These are phyloP conservation scores for Diplodia corticola DNA, from an alignment of 2,329 filamentous ascomycete genomes.

Conservation along the genomic window DNA sequence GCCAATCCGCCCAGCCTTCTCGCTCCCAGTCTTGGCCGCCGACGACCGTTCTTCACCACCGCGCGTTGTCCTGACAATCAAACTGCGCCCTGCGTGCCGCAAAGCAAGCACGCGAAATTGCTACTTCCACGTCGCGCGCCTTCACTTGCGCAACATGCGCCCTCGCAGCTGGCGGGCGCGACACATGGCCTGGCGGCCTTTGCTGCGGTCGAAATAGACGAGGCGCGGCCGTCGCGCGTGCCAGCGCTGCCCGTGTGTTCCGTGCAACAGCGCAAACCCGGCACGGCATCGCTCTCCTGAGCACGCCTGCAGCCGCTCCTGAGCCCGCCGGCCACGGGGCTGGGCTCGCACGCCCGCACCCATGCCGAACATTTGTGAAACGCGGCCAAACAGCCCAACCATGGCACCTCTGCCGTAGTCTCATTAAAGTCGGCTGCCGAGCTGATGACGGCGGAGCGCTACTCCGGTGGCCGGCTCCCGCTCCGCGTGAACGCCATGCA, in stretches of 20 bases:
- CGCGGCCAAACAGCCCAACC: background rate
- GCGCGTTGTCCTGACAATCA: constrained; percentile 12
- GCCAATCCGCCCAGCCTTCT: constrained; percentile 9
- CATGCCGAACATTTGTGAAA: constrained; percentile 10
- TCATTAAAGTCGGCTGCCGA: background rate
- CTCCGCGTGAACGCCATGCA: constrained; percentile 13
- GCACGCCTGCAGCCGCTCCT: constrained; percentile 1
- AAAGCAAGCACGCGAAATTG: background rate
- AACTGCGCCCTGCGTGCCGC: constrained; percentile 1
- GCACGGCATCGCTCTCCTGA: constrained; percentile 10
- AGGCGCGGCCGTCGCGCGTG: constrained; percentile 6
- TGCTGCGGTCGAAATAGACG: constrained; percentile 16
- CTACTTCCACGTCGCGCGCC: constrained; percentile 7
- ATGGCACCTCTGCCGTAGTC: background rate
- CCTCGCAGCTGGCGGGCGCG: background rate
- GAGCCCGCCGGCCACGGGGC: constrained; percentile 7
- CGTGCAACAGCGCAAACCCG: constrained; percentile 16
- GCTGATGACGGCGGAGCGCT: background rate
- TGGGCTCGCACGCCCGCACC: background rate
- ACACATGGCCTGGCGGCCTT: background rate
- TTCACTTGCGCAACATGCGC: background rate
- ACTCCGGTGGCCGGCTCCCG: background rate
- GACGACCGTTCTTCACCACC: constrained; percentile 3
- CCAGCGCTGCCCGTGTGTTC: constrained; percentile 17
- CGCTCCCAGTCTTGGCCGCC: constrained; percentile 15